Evolutionary conservation across 2,329 filamentous ascomycete genomes (phyloP).

Genomic region (Grosmannia serpens): DNA sequence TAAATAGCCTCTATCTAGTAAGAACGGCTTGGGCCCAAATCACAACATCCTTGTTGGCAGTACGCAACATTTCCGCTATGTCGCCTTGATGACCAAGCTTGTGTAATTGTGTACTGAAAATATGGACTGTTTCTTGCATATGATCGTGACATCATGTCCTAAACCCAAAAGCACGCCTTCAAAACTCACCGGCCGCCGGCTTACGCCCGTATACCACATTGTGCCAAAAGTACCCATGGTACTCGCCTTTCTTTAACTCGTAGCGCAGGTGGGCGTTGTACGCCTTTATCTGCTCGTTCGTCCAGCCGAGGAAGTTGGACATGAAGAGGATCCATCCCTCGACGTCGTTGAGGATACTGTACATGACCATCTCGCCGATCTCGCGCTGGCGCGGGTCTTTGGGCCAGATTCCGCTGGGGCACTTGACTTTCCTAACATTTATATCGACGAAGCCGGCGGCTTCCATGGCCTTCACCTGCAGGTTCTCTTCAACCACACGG

Average conservation of each 20-base stretch:
- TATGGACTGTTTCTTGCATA: too few relatives aligned
- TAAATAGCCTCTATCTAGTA: too few relatives aligned
- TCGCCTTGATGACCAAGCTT: too few relatives aligned
- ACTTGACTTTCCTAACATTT: slow-evolving; percentile 35
- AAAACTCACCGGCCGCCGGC: neutral
- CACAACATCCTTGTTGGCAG: too few relatives aligned
- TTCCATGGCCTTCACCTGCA: slow-evolving; percentile 39
- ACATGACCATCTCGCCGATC: slow-evolving; percentile 13
- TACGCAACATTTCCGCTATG: too few relatives aligned
- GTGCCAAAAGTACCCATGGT: neutral
- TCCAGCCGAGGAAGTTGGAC: slow-evolving; percentile 11
- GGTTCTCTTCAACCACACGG: slow-evolving; percentile 38
- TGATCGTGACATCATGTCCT: too few relatives aligned
- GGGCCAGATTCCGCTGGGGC: slow-evolving; percentile 22
- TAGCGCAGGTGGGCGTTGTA: slow-evolving; percentile 10
- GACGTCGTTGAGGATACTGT: slow-evolving; percentile 7
- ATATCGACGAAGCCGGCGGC: slow-evolving; percentile 47
- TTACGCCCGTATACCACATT: neutral
- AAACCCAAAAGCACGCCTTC: too few relatives aligned
- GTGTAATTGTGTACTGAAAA: too few relatives aligned
- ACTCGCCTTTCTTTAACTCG: neutral
- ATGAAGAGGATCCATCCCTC: slow-evolving; percentile 12
- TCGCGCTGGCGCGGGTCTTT: slow-evolving; percentile 18
- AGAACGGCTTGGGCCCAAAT: too few relatives aligned
- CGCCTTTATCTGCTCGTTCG: slow-evolving; percentile 8